phyloP scores from a whole-genome alignment of 2,329 filamentous ascomycete species.

The Leptographium procerum region DNA sequence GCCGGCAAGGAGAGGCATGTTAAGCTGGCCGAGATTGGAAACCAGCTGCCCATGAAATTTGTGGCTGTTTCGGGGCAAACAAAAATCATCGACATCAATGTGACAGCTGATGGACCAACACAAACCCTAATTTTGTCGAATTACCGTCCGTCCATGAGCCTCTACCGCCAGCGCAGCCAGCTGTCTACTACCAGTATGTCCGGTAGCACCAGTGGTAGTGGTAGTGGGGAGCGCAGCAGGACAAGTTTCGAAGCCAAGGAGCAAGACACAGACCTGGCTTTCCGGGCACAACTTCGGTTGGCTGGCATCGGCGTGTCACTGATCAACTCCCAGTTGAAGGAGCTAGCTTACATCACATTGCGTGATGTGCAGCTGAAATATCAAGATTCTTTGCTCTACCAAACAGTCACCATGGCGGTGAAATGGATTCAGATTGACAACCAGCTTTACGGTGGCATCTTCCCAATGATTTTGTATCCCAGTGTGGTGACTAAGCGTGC shows the following conservation, averaged over 20 bases:
- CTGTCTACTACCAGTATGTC: constrained; percentile 37
- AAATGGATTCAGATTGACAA: constrained; percentile 99
- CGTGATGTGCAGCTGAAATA: constrained; percentile 85
- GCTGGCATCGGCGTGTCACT: constrained; percentile 88
- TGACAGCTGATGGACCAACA: constrained; percentile 87
- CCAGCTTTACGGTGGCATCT: constrained; percentile 94
- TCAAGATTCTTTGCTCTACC: constrained; percentile 84
- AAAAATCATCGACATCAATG: constrained; percentile 94
- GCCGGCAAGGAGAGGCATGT: constrained; percentile 78
- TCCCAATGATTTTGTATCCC: constrained; percentile 93
- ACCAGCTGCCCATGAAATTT: constrained; percentile 88
- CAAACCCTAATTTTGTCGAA: constrained; percentile 92
- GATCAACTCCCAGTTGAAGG: constrained; percentile 82
- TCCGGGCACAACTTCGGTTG: constrained; percentile 78
- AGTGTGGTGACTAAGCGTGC: constrained; percentile 96
- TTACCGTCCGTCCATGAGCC: constrained; percentile 82
- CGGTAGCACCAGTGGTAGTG: constrained; percentile 18
- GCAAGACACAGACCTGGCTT: constrained; percentile 74
- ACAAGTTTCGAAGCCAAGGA: constrained; percentile 88
- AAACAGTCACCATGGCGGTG: constrained; percentile 79
- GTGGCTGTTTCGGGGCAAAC: constrained; percentile 53
- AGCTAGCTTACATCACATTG: constrained; percentile 88
- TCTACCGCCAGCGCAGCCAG: constrained; percentile 53
- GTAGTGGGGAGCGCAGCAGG: constrained; percentile 19
- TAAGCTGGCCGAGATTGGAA: constrained; percentile 92